phyloP scores from a whole-genome alignment of 352 stramenopile species.

The Phytopythium kandeliae region DNA sequence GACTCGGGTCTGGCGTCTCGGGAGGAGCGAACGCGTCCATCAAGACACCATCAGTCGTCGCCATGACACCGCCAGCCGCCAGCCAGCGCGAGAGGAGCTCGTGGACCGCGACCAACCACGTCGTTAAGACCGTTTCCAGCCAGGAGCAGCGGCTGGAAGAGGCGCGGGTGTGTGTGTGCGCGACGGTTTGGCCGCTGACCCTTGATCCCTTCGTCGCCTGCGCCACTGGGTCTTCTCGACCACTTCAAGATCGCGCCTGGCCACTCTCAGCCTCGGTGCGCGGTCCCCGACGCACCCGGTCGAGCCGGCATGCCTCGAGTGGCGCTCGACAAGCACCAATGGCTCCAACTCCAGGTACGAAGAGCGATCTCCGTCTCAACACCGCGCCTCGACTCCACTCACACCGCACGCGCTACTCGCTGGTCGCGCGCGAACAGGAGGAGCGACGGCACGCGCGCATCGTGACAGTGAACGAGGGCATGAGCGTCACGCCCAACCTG shows the following conservation, averaged over 20 bases:
- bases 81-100: no score
- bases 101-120: no score
- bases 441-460: slow-evolving; percentile 42
- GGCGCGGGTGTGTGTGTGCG: no score
- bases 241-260: not conserved
- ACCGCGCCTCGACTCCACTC: not conserved
- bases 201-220: not conserved
- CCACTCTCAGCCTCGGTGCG: not conserved
- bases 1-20: not conserved
- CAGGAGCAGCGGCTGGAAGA: no score
- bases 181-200: slow-evolving; percentile 1
- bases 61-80: not conserved
- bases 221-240: not conserved
- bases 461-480: slow-evolving; percentile 50
- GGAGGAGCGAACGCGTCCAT: not conserved
- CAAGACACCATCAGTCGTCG: not conserved
- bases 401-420: not conserved
- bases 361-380: no score
- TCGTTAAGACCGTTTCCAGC: slow-evolving; percentile 2
- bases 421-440: slow-evolving; percentile 11
- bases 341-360: slow-evolving; percentile 26
- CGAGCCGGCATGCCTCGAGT: not conserved
- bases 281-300: not conserved
- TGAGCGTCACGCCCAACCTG: slow-evolving; percentile 45
- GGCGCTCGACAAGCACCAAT: slow-evolving; percentile 30